Evolutionary conservation across 1,139 yeast species (phyloP), one percentile per base, ranked within the genome.

Genomic region (Lodderomyces jiufengensis): DNA sequence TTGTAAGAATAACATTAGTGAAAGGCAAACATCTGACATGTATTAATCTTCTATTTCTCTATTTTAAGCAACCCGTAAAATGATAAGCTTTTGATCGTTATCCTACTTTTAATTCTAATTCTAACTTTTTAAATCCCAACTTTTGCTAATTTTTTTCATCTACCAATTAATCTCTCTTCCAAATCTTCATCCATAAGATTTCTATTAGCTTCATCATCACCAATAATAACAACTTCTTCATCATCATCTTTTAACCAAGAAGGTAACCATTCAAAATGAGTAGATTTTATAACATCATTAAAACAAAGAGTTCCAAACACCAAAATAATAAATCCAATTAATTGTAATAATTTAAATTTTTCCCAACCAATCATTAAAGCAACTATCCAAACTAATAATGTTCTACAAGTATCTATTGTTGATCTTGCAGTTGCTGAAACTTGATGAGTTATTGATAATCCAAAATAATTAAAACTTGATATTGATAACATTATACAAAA

Each of bases 361-460:
- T 85, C 95, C 95, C 95, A 85, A 48, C 84, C 55, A n/a, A 60
- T 37, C 39, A 84, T 61, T 7, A 32, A 18, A 0, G 94, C 86
- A n/a, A 82, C 71, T 1, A 79, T 35, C 95, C 95, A 85, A 14
- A 85, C 90, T 27, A 83, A 61, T 29, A 84, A 61, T 0, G 95
- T 84, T 49, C 95, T 70, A 44, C 85, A 80, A 0, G 90, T 80
- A 51, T 85, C 95, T 31, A 85, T 75, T 2, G 95, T 85, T 13
- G 88, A 78, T 51, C 95, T 69, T 3, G 92, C 72, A 0, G 95
- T 84, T 24, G 95, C 95, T 36, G 84, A 79, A 36, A 84, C 57
- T 34, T 63, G 60, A 35, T 75, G 71, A 2, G 95, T 85, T 31
- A 85, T 66, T 3, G 86, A 71, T 32, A 84, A 71, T 0, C 95